Conservation (phyloP, 1,139 yeast genomes). For the Saccharomyces hybrid region DNA sequence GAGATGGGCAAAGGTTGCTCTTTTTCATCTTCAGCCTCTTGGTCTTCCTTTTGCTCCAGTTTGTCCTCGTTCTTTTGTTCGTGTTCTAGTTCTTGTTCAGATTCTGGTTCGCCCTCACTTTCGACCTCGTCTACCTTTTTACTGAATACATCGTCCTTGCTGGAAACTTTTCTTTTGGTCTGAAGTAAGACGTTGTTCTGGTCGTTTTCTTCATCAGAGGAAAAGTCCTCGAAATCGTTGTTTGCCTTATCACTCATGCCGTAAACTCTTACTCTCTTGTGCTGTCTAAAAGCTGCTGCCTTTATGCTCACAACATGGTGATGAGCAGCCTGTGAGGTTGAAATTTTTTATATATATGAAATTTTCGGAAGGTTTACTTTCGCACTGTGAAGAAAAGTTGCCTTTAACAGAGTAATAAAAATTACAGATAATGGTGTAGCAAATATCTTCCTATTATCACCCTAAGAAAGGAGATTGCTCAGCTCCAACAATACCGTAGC, state of each 20-base stretch:
- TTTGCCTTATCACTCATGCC: not conserved
- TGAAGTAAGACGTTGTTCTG: conserved; percentile 15
- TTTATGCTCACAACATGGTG: not conserved
- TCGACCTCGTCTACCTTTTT: conserved; percentile 10
- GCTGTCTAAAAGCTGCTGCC: not conserved
- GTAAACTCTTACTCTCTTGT: not conserved
- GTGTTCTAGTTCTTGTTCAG: conserved; percentile 5
- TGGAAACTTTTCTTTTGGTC: conserved; percentile 14
- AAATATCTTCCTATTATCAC: not conserved
- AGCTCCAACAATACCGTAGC: not conserved
- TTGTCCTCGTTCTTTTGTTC: not conserved
- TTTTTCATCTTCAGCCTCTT: no score
- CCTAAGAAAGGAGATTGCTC: not conserved
- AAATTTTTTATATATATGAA: not conserved
- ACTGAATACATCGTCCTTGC: conserved; percentile 7
- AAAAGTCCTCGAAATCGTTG: conserved; percentile 9
- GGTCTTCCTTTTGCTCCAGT: not conserved
- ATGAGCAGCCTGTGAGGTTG: not conserved
- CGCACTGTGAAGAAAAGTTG: not conserved
- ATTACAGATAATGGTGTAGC: not conserved
- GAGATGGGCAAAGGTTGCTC: not conserved
- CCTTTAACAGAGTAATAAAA: not conserved
- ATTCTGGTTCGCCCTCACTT: conserved; percentile 9
- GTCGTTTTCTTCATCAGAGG: conserved; percentile 22
- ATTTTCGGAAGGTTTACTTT: not conserved